Base-by-base conservation (phyloP, 768 basidiomycete species). In the Amanita phalloides region DNA sequence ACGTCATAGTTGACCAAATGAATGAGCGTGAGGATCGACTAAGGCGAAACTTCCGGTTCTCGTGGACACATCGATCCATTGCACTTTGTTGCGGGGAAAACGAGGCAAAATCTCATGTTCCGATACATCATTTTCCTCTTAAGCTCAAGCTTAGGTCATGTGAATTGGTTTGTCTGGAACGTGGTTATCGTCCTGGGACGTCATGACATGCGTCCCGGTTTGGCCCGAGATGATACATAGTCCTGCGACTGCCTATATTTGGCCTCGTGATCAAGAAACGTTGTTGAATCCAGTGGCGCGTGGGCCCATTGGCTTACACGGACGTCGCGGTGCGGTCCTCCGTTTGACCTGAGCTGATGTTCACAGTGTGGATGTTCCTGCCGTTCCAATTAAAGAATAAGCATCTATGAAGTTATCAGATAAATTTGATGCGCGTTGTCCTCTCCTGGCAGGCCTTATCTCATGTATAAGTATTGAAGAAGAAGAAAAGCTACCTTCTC, bases 131-230 rank as follows among this genome's bases (percentile, higher is more conserved):
- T 17, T 45, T 17, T 9, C 7, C 6, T 35, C 23, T 35, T 39
- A 38, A 49, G 25, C 48, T 49, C 48, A 49, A 48, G n/a, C 48
- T 37, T 17, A 37, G 4, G 25, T 14, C 48, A 37, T 49, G 36
- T 49, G 48, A 37, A 26, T 49, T 39, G 36, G 14, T n/a, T 47
- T 47, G 45, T 47, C 8, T n/a, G 10, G 35, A 47, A 32, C 26
- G 45, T 33, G 13, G 25, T n/a, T 10, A 37, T 10, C 13, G 14
- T 7, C 14, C 10, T 38, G 36, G 7, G 13, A 23, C 9, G 9
- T 36, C 13, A 11, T 38, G 20, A 48, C n/a, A 3, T 28, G 14
- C 30, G 8, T 30, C 13, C 43, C 43, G n/a, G 23, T 13, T 44
- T 26, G 23, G 23, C 23, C 5, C 23, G 25, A 28, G 9, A n/a